phyloP scores from a whole-genome alignment of 108 stramenopile species.

The Parietichytrium sp. region DNA sequence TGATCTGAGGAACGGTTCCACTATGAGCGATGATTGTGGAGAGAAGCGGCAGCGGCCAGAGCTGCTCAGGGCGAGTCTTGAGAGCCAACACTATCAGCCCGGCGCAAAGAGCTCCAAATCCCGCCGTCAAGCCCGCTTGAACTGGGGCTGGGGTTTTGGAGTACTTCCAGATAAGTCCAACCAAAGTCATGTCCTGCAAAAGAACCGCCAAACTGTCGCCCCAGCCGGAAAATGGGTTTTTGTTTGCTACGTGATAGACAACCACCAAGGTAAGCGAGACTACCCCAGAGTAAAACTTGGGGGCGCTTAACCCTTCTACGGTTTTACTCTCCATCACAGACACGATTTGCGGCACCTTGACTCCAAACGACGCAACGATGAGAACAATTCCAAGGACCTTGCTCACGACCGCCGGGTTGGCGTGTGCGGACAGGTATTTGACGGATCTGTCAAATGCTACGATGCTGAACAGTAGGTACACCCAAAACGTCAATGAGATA shows the following conservation, averaged over 20 bases:
- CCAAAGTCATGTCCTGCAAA: neutral
- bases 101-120: neutral
- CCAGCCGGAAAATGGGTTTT: constrained; percentile 1
- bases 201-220: constrained; percentile 30
- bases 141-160: neutral
- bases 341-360: constrained; percentile 28
- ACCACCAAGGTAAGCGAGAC: neutral
- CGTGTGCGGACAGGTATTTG: neutral
- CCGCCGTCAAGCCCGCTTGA: neutral
- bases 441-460: constrained; percentile 10
- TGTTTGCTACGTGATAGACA: neutral
- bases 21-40: neutral
- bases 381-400: constrained; percentile 4
- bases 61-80: constrained; percentile 15
- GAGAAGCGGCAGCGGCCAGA: neutral
- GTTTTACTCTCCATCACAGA: neutral
- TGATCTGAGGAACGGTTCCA: constrained; percentile 1
- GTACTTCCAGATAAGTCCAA: constrained; percentile 22
- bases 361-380: neutral
- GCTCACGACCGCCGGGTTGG: neutral
- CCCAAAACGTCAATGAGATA: neutral
- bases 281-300: neutral
- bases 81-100: neutral
- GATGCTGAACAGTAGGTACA: neutral
- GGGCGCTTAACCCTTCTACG: neutral